A percentile compares a stretch with the other conserved stretches of the same genome.
These are phyloP conservation scores for Aegilops bicornis DNA, from an alignment of 176 grass and related monocot species.

Conservation along the genomic window DNA sequence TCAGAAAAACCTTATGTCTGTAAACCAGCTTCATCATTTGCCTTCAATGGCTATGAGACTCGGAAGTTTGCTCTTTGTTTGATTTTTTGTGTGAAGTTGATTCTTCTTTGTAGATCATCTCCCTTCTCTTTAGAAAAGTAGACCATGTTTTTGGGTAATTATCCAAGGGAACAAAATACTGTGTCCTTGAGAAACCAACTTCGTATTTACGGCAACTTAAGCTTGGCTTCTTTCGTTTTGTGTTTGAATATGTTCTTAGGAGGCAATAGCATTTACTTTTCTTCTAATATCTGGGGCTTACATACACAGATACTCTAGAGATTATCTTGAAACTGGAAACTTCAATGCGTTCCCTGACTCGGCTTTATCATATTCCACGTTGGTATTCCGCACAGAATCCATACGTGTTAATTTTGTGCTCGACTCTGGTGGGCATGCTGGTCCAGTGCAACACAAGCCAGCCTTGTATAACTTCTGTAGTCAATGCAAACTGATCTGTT, in stretches of 20 bases:
- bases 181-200: neutral
- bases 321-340: neutral
- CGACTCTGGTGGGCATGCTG: neutral
- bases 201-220: neutral
- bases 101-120: neutral
- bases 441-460: conserved; percentile 12
- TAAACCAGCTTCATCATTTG: neutral
- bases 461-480: neutral
- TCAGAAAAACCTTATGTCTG: conserved; percentile 30
- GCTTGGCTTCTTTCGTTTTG: neutral
- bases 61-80: neutral
- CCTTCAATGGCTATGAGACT: neutral
- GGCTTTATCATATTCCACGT: conserved; percentile 1
- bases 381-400: conserved; percentile 19
- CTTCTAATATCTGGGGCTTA: neutral
- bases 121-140: neutral
- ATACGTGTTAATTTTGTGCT: neutral
- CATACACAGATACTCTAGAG: neutral
- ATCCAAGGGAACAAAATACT: neutral
- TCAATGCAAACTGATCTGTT: neutral
- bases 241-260: neutral
- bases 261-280: neutral
- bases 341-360: neutral
- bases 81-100: neutral
- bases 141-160: neutral